Evolutionary conservation across 2,329 filamentous ascomycete species (phyloP).

Genomic region (Fusarium foetens): DNA sequence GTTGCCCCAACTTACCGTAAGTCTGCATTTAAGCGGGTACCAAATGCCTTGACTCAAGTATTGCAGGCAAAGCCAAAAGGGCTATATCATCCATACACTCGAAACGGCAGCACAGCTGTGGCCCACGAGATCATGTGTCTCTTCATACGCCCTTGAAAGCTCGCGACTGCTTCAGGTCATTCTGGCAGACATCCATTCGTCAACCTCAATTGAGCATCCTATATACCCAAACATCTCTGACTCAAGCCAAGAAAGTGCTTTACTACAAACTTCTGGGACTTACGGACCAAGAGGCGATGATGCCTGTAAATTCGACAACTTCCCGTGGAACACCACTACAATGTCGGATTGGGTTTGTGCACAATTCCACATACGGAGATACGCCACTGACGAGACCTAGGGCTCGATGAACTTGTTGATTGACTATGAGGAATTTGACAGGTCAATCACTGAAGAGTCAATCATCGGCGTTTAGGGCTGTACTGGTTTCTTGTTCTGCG

Average conservation of each 20-base stretch:
- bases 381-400: background rate
- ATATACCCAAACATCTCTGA: accelerated
- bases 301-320: background rate
- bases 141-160: background rate
- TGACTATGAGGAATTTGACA: background rate
- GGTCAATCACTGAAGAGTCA: background rate
- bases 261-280: accelerated
- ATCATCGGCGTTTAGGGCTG: background rate
- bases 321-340: background rate
- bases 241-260: accelerated
- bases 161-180: background rate
- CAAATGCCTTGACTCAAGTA: background rate
- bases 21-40: accelerated
- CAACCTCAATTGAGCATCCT: background rate
- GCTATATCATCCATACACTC: background rate
- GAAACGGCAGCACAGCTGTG: background rate
- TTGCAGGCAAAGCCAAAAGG: background rate
- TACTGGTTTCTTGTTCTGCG: background rate
- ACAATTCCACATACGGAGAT: accelerated
- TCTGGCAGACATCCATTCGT: background rate
- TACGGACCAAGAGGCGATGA: background rate
- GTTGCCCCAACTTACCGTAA: constrained; percentile 18
- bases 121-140: background rate
- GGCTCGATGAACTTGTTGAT: background rate
- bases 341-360: background rate